phyloP scores from a whole-genome alignment of 192 early-diverging fungal species.

The Coemansia sp. region DNA sequence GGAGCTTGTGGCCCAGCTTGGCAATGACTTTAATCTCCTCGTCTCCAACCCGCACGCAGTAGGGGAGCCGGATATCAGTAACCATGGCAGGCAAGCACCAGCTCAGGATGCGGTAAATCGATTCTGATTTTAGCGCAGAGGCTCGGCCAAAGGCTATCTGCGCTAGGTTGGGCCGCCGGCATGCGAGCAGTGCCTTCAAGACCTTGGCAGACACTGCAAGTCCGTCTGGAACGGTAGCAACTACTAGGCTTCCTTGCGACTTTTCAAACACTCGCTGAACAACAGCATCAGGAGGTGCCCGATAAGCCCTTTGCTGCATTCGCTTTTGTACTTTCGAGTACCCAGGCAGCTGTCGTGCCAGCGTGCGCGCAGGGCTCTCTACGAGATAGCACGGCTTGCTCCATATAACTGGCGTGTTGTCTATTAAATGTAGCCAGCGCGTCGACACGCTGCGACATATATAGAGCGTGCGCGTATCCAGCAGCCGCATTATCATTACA shows the following conservation, averaged over 20 bases:
- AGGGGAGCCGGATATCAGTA: slow-evolving; percentile 27
- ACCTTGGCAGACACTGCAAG: neutral
- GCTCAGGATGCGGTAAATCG: slow-evolving; percentile 19
- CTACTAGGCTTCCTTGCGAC: slow-evolving; percentile 16
- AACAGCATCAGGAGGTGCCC: slow-evolving; percentile 16
- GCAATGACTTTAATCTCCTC: slow-evolving; percentile 22
- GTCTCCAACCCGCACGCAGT: slow-evolving; percentile 16
- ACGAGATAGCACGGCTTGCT: slow-evolving; percentile 10
- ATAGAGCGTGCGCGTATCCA: slow-evolving; percentile 29
- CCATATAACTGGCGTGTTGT: slow-evolving; percentile 37
- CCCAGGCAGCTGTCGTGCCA: slow-evolving; percentile 30
- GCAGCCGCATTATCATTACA: slow-evolving; percentile 13
- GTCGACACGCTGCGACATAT: slow-evolving; percentile 32
- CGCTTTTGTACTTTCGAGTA: slow-evolving; percentile 24
- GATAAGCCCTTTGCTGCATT: neutral
- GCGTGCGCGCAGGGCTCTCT: neutral
- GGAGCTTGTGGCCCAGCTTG: slow-evolving; percentile 17
- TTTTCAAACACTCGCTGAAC: slow-evolving; percentile 25
- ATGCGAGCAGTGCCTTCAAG: slow-evolving; percentile 21
- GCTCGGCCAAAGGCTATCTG: slow-evolving; percentile 10
- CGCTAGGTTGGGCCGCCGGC: slow-evolving; percentile 22
- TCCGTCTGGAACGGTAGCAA: slow-evolving; percentile 17
- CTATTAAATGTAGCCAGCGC: slow-evolving; percentile 32
- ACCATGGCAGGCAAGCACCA: slow-evolving; percentile 21
- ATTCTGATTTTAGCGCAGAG: neutral